A percentile compares a stretch with the other conserved stretches of the same genome.
Conservation (phyloP, 2,329 filamentous ascomycete genomes). For the Teratosphaeria gauchensis region DNA sequence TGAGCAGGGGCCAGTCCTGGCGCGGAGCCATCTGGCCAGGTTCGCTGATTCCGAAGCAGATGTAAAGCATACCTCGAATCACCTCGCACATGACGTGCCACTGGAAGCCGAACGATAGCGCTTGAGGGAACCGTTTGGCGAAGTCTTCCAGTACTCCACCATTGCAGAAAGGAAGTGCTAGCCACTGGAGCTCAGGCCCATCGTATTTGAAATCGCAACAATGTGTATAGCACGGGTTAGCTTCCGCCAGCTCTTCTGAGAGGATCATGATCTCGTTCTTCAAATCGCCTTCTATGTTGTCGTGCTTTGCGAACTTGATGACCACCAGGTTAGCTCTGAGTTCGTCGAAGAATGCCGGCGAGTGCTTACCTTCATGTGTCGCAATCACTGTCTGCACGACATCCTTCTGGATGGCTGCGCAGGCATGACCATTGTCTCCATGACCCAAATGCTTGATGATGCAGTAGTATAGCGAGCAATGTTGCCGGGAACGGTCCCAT, state of each 20-base stretch:
- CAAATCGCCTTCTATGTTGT: not conserved
- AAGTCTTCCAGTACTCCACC: not conserved
- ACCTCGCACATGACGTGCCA: not conserved
- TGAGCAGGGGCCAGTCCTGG: not conserved
- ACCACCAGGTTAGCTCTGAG: not conserved
- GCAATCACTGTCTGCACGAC: not conserved
- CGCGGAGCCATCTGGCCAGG: not conserved
- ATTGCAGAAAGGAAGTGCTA: not conserved
- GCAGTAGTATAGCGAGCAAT: not conserved
- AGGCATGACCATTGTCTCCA: conserved; percentile 1
- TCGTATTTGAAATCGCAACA: not conserved
- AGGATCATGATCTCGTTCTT: not conserved
- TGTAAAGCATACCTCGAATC: not conserved
- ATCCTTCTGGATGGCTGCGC: not conserved
- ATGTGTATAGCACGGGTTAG: not conserved
- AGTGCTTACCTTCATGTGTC: not conserved
- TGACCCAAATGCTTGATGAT: not conserved
- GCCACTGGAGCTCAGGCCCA: not conserved
- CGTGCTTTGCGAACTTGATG: not conserved
- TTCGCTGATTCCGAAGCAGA: not conserved
- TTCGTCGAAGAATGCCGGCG: not conserved
- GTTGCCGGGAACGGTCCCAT: not conserved
- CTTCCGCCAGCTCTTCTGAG: not conserved
- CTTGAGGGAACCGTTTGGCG: not conserved
- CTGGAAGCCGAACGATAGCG: not conserved